Evolutionary conservation across 1,284 basidiomycete species (phyloP), one percentile per base, ranked within the genome.

Genomic region (Ustilago shanxiensis): DNA sequence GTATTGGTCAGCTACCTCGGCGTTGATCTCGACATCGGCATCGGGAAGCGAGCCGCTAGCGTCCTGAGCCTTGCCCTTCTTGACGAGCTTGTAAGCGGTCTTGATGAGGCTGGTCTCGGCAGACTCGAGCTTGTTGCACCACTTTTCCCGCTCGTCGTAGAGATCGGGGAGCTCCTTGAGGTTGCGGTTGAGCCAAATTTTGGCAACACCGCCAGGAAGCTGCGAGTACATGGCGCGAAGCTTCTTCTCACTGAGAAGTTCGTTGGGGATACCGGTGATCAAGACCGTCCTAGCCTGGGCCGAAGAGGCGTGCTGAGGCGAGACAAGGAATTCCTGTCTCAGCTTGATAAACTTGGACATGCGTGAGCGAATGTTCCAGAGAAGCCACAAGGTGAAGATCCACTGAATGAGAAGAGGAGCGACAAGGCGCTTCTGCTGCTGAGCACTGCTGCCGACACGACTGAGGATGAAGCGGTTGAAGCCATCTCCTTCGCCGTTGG

Each of bases 281-380:
- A 95, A 90, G 20, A 99, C 89, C 3, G 95, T 97, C 77, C 91
- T 92, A 2, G 95, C 93, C 87, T 95, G 93, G 0, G 93, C 90
- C 7, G 91, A 90, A 41, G 89, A 87, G 0, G 92, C 88, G 83
- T 96, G 93, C n/a, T 87, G 87, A 11, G 89, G 89, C 67, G 91
- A 90, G 72, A 93, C 90, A 56, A 99, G 90, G 88, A 94, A 93
- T 57, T 91, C 89, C 85, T 98, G 95, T 35, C 96, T 93, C 18
- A 91, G 89, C 63, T 89, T 89, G 77, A 97, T 88, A 80, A 94
- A 97, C 81, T 93, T 91, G 20, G 86, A 84, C 91, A 95, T 93
- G 87, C 97, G 95, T 29, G 87, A 84, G 78, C 89, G 91, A 83
- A 98, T 90, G 82, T 93, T 91, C 87, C 90, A 95, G 61, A 93